Evolutionary conservation across 768 basidiomycete species (phyloP).

Genomic region (Rhizopogon vinicolor): DNA sequence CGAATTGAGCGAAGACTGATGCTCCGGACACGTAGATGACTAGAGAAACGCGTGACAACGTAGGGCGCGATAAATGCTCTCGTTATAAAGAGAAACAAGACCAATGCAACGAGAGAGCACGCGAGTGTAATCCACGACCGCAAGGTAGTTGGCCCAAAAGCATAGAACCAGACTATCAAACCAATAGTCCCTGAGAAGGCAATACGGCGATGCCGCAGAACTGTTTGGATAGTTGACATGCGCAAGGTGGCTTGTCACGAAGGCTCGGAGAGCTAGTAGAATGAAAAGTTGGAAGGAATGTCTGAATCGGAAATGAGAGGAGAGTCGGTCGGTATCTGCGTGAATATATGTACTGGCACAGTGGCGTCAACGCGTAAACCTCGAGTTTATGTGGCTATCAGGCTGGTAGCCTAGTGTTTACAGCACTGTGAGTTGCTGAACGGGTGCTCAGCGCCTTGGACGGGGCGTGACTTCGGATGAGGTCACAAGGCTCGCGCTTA

Average conservation of each 20-base stretch:
- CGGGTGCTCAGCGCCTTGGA: too few relatives aligned
- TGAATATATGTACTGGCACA: neutral
- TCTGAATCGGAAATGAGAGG: neutral
- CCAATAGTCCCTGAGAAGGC: neutral
- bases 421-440: too few relatives aligned
- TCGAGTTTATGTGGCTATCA: neutral
- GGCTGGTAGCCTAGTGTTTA: too few relatives aligned
- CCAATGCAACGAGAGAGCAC: conserved; percentile 46
- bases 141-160: neutral
- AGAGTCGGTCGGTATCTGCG: neutral
- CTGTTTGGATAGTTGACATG: neutral
- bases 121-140: conserved; percentile 38
- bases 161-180: neutral
- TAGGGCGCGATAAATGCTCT: conserved; percentile 67
- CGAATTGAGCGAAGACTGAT: conserved; percentile 76
- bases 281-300: neutral
- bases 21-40: conserved; percentile 61
- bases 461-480: neutral
- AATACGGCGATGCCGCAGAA: neutral
- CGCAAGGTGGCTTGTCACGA: neutral
- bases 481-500: too few relatives aligned
- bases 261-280: too few relatives aligned
- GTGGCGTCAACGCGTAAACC: neutral
- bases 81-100: conserved; percentile 52
- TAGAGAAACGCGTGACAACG: conserved; percentile 53